Conservation (phyloP, 208 protist genomes). For the Trypanosoma rangeli region DNA sequence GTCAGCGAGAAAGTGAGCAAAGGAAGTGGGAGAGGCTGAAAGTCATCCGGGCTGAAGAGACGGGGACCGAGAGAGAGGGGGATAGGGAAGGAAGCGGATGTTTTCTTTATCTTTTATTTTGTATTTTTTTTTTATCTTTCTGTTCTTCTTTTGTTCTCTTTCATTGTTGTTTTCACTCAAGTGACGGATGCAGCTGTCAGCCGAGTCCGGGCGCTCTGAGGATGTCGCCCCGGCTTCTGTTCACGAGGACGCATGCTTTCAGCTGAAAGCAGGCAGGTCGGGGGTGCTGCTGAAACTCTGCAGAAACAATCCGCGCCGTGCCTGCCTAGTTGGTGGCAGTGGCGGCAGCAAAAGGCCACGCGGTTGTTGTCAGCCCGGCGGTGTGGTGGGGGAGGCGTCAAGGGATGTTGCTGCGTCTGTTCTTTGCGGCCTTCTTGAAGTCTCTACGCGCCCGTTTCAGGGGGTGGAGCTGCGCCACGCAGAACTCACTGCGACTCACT, state of each 20-base stretch:
- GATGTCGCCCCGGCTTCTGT: not conserved
- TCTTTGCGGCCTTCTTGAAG: not conserved
- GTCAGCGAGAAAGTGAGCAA: no score
- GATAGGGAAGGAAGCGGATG: not conserved
- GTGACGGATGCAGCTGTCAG: not conserved
- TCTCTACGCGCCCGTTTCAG: not conserved
- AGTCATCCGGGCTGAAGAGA: no score
- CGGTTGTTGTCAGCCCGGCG: not conserved
- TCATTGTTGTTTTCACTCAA: not conserved
- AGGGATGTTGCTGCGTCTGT: not conserved
- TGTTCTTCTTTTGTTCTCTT: not conserved
- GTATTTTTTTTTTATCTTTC: not conserved
- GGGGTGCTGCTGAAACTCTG: not conserved
- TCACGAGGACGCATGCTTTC: not conserved
- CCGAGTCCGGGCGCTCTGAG: not conserved
- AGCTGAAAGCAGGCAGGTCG: not conserved
- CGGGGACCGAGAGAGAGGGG: not conserved
- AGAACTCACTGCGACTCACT: not conserved
- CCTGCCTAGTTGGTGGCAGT: not conserved
- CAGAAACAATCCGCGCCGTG: not conserved
- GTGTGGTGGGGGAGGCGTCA: not conserved
- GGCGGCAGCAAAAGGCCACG: not conserved
- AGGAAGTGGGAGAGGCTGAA: not conserved
- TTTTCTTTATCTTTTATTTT: not conserved
- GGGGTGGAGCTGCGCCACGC: slow-evolving; percentile 18